Evolutionary conservation across 208 protist species (phyloP).

Genomic region (Trypanosoma scelopori): DNA sequence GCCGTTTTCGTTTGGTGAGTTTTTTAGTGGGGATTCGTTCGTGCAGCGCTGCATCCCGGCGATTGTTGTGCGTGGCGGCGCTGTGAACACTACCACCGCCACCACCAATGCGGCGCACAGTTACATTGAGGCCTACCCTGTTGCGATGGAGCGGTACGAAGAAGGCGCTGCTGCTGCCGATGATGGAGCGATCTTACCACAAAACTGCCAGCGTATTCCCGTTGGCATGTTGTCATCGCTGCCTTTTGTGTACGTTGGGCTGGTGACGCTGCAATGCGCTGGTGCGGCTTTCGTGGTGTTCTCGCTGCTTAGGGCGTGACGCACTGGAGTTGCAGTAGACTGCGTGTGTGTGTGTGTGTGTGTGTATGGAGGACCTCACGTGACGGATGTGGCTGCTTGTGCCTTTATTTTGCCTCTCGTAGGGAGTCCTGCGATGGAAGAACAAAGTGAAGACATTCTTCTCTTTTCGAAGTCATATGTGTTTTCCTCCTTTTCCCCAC

Average conservation of each 20-base stretch:
- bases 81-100: constrained; percentile 1
- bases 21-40: constrained; percentile 43
- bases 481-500: too few relatives aligned
- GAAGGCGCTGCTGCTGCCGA: not conserved
- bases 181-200: not conserved
- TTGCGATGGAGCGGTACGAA: constrained; percentile 6
- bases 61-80: constrained; percentile 31
- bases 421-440: too few relatives aligned
- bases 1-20: constrained; percentile 38
- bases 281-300: constrained; percentile 23
- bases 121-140: not conserved
- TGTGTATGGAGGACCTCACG: not conserved
- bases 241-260: constrained; percentile 49
- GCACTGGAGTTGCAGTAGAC: too few relatives aligned
- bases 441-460: too few relatives aligned
- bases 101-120: not conserved
- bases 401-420: too few relatives aligned
- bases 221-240: constrained; percentile 55
- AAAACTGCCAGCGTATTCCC: constrained; percentile 50
- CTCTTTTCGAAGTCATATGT: too few relatives aligned
- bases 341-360: not conserved
- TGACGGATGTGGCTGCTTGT: too few relatives aligned
- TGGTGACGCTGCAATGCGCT: constrained; percentile 55
- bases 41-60: constrained; percentile 50
- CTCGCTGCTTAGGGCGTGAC: constrained; percentile 2